Conservation (phyloP, 305 asterid species). For the Solanum hybrid region DNA sequence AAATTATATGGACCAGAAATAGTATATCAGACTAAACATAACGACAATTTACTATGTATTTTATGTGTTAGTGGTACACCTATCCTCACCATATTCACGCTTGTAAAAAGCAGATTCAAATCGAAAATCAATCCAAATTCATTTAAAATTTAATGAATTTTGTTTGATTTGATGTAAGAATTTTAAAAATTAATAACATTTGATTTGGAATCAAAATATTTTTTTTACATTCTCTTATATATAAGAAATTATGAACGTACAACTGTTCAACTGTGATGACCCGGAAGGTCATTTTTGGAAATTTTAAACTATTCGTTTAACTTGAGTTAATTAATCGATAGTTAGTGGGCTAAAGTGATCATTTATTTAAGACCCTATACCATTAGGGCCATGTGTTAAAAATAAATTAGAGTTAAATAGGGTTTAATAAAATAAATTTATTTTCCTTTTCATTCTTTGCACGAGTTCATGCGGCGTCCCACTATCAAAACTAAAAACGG, state of each 20-base stretch:
- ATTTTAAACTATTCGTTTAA: too few relatives aligned
- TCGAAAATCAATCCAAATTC: not conserved
- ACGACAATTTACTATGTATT: not conserved
- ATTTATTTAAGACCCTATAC: too few relatives aligned
- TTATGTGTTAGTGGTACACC: not conserved
- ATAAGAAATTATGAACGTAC: not conserved
- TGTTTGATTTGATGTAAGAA: not conserved
- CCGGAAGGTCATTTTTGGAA: too few relatives aligned
- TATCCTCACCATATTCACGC: not conserved
- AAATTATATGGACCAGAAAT: not conserved
- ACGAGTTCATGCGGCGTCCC: too few relatives aligned
- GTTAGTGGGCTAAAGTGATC: too few relatives aligned
- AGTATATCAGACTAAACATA: not conserved
- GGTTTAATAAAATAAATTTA: too few relatives aligned
- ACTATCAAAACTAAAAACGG: too few relatives aligned
- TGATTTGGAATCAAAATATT: not conserved
- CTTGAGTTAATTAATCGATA: too few relatives aligned
- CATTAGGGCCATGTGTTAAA: too few relatives aligned
- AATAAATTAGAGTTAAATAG: too few relatives aligned
- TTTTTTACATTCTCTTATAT: not conserved
- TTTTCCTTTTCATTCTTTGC: too few relatives aligned
- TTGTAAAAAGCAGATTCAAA: not conserved
- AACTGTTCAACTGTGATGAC: not conserved
- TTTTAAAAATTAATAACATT: not conserved
- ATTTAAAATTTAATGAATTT: not conserved